Conservation (phyloP, 495 filamentous ascomycete species). For the Aspergillus incahuasiensis region DNA sequence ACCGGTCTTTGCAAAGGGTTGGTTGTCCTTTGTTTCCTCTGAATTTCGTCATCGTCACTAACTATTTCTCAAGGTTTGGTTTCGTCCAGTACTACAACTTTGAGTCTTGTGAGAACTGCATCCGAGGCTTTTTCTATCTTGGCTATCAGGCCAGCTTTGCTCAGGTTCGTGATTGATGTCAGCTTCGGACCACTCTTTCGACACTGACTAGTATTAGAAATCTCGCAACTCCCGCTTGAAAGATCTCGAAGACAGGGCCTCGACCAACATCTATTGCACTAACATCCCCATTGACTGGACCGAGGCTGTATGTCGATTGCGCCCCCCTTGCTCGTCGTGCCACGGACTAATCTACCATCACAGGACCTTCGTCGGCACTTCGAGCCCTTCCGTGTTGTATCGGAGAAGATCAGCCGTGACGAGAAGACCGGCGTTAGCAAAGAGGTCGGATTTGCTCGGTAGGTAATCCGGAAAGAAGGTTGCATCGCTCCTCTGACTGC, state of each 20-base stretch:
- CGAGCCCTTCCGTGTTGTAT: slow-evolving; percentile 75
- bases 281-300: slow-evolving; percentile 88
- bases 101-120: slow-evolving; percentile 87
- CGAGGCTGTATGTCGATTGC: slow-evolving; percentile 61
- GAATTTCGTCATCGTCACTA: not conserved
- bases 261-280: slow-evolving; percentile 95
- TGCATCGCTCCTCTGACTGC: not conserved
- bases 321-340: too few species aligned
- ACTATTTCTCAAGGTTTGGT: slow-evolving; percentile 64
- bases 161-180: slow-evolving; percentile 46
- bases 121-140: slow-evolving; percentile 87
- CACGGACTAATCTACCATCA: slow-evolving; percentile 7
- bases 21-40: slow-evolving; percentile 17
- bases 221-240: slow-evolving; percentile 96
- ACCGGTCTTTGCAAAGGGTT: slow-evolving; percentile 95
- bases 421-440: slow-evolving; percentile 78
- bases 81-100: slow-evolving; percentile 91
- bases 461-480: slow-evolving; percentile 21
- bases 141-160: slow-evolving; percentile 98
- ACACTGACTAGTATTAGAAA: slow-evolving; percentile 52
- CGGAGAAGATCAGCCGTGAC: slow-evolving; percentile 89
- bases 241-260: slow-evolving; percentile 75
- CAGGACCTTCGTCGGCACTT: slow-evolving; percentile 52
- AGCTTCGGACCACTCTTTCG: not conserved
- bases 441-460: slow-evolving; percentile 97